Evolutionary conservation across 257 asterid species (phyloP), one percentile per base, ranked within the genome.

Genomic region (Petunia secreta): DNA sequence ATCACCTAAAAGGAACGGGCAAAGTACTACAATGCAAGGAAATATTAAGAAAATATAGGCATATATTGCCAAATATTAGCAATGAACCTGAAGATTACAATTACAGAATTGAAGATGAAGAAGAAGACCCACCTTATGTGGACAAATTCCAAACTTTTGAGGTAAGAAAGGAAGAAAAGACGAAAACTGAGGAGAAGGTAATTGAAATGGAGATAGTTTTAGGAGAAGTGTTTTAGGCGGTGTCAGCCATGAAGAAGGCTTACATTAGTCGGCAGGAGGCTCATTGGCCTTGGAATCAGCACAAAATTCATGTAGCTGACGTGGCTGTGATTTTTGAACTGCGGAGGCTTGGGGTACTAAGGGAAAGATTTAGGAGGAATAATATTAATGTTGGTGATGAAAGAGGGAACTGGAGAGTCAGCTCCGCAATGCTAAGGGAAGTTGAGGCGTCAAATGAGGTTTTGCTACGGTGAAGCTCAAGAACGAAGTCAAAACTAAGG

Each of bases 401-500:
- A 16, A 74, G 86, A 4, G 87, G 88, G 63, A 76, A 83, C 83
- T 79, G 91, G 90, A 89, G 88, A 58, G 75, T 89, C 4, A 95
- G 96, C 80, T 86, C 92, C 71, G 94, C 95, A 81, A 89, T 94
- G 53, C 85, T 92, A 79, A 75, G 96, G 85, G 97, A 94, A 80
- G 94, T 91, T 80, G 98, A 92, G 88, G 98, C 98, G 82, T 98
- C 98, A 81, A 92, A 94, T 82, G 98, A 92, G 84, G 98, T 91
- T 84, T 91, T 92, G 84, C 25, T 25, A 89, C 90, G 89, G 94
- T 86, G 80, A 95, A 93, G 77, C 80, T 94, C 88, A 93, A 91
- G 86, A 90, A 85, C 83, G 98, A 94, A 8, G 91, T 91, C 67
- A 94, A 90, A 88, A 50, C 87, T 58, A 89, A 87, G 85, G 90